Percentiles rank a stretch among this genome's conserved stretches.
These are phyloP conservation scores for Apiotrichum sp. DNA, from an alignment of 1,284 basidiomycete genomes.

Conservation along the genomic window DNA sequence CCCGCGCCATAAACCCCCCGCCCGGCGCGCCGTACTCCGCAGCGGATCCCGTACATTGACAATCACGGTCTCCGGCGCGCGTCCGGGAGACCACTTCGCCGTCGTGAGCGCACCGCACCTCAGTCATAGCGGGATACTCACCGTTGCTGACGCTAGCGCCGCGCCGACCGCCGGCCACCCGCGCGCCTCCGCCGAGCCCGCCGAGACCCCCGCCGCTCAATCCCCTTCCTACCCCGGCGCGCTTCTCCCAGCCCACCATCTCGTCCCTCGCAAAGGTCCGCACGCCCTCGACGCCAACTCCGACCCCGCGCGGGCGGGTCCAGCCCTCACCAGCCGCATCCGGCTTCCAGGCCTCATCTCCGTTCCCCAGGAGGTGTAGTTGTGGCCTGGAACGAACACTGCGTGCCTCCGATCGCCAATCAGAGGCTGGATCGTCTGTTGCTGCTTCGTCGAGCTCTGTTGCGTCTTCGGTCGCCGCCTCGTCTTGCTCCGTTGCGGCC, in stretches of 20 bases:
- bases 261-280: neutral
- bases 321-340: too few species aligned
- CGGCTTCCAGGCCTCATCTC: too few species aligned
- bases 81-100: neutral
- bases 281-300: too few species aligned
- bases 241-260: neutral
- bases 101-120: neutral
- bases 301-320: too few species aligned
- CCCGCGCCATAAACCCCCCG: neutral
- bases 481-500: too few species aligned
- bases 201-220: neutral
- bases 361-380: too few species aligned
- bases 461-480: too few species aligned
- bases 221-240: neutral
- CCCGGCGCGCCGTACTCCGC: neutral
- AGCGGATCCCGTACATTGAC: neutral
- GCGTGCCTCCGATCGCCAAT: too few species aligned
- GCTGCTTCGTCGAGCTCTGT: too few species aligned
- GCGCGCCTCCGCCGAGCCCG: neutral
- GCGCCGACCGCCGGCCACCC: neutral
- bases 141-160: conserved; percentile 1
- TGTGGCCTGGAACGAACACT: too few species aligned
- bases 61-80: neutral
- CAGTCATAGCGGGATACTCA: neutral
- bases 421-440: too few species aligned